These are phyloP conservation scores for Triadica sebifera DNA, from an alignment of 345 rosid genomes.

Conservation along the genomic window DNA sequence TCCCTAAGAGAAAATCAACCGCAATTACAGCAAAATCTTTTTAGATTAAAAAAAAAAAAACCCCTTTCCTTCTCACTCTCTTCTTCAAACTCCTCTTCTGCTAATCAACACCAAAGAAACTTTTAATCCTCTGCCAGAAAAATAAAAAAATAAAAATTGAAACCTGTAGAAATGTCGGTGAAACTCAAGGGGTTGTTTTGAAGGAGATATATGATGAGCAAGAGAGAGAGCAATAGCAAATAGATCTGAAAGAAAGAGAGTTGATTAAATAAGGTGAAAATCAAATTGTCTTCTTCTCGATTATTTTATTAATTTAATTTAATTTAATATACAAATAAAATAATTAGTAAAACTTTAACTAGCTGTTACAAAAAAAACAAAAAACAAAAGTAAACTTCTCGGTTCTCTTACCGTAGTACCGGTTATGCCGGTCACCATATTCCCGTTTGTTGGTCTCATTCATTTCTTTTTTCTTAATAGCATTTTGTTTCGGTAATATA, in stretches of 20 bases:
- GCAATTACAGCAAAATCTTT: slow-evolving; percentile 8
- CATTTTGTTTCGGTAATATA: too few species aligned
- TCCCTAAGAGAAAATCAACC: slow-evolving; percentile 12
- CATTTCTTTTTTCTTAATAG: too few species aligned
- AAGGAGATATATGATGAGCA: neutral
- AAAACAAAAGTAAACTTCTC: too few species aligned
- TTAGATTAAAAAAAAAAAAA: neutral
- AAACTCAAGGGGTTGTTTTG: neutral
- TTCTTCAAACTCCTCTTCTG: slow-evolving; percentile 6
- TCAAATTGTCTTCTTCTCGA: neutral
- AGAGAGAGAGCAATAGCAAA: neutral
- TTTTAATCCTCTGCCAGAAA: neutral
- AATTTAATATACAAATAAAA: too few species aligned
- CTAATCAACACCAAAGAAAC: neutral
- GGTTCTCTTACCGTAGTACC: too few species aligned
- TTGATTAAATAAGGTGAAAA: neutral
- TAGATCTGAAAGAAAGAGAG: neutral
- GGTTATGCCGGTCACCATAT: too few species aligned
- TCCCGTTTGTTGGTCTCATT: too few species aligned
- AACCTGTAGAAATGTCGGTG: neutral
- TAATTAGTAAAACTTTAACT: too few species aligned
- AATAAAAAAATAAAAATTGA: neutral
- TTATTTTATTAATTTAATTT: too few species aligned
- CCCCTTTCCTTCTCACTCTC: slow-evolving; percentile 9
- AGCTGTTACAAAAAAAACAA: too few species aligned